Percentiles rank a stretch among this genome's conserved stretches.
phyloP scores from a whole-genome alignment of 768 basidiomycete species.

The Amanita subjunquillea region DNA sequence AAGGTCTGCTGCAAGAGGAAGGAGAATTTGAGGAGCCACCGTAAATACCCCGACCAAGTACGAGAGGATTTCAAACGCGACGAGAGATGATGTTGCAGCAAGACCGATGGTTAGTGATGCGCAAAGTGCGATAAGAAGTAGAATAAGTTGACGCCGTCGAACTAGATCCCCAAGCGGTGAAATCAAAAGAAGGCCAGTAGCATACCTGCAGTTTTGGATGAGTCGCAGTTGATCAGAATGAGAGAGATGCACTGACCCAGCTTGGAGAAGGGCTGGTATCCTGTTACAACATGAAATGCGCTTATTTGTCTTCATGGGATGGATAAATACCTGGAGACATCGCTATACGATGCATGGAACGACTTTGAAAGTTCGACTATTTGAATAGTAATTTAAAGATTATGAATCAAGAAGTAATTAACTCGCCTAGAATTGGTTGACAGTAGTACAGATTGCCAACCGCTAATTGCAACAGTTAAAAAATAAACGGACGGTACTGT shows the following conservation, averaged over 20 bases:
- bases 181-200: conserved; percentile 61
- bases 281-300: conserved; percentile 17
- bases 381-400: not conserved
- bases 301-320: conserved; percentile 12
- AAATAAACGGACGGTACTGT: not conserved
- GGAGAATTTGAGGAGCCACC: conserved; percentile 73
- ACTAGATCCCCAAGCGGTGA: conserved; percentile 80
- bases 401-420: not conserved
- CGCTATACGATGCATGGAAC: conserved; percentile 26
- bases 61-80: conserved; percentile 53
- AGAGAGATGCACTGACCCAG: conserved; percentile 34
- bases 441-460: conserved; percentile 79
- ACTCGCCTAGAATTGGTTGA: conserved; percentile 66
- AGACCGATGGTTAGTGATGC: conserved; percentile 62
- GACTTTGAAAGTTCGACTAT: conserved; percentile 31
- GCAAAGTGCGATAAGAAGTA: conserved; percentile 44
- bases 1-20: conserved; percentile 72
- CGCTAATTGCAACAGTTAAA: conserved; percentile 20
- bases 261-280: conserved; percentile 59
- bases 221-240: not conserved
- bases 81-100: conserved; percentile 46
- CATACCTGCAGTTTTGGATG: conserved; percentile 37
- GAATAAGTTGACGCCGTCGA: conserved; percentile 59
- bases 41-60: conserved; percentile 64
- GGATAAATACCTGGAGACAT: conserved; percentile 25